These are phyloP conservation scores for Pelargonium cotyledonis DNA, from an alignment of 441 rosid species.

Conservation along the genomic window DNA sequence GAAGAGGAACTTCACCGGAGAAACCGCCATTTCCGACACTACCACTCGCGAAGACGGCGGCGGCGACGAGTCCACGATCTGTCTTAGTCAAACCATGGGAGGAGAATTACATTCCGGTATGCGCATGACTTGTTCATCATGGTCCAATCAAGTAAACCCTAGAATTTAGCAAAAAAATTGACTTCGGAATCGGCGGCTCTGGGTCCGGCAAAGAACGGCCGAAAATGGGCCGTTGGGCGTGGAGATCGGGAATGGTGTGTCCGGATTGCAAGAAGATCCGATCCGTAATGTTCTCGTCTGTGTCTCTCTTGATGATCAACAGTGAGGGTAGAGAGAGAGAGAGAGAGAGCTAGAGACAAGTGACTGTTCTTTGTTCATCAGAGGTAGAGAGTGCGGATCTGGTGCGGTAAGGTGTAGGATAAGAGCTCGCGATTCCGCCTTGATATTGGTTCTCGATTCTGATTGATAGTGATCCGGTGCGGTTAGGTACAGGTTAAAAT, in stretches of 20 bases:
- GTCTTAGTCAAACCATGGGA: constrained; percentile 5
- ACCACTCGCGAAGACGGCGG: neutral
- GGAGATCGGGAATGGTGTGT: constrained; percentile 23
- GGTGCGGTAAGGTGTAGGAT: neutral
- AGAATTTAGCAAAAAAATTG: constrained; percentile 19
- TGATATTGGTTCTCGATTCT: too few relatives aligned
- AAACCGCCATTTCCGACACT: constrained; percentile 51
- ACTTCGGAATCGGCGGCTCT: constrained; percentile 12
- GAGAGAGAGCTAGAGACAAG: neutral
- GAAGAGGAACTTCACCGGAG: constrained; percentile 88
- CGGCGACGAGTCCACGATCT: neutral
- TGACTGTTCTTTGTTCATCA: constrained; percentile 4
- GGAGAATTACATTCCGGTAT: constrained; percentile 1
- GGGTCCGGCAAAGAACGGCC: constrained; percentile 12
- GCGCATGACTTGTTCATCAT: constrained; percentile 22
- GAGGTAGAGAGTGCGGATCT: neutral
- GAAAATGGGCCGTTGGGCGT: constrained; percentile 27
- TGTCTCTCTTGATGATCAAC: constrained; percentile 1
- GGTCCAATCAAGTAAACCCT: constrained; percentile 28
- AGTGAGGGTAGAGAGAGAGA: constrained; percentile 3
- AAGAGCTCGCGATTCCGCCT: neutral
- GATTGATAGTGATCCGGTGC: too few relatives aligned
- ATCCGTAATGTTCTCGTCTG: constrained; percentile 47
- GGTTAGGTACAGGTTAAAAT: neutral
- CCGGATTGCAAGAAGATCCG: constrained; percentile 43